Base-by-base conservation (phyloP, 345 rosid species). In the Murraya paniculata region DNA sequence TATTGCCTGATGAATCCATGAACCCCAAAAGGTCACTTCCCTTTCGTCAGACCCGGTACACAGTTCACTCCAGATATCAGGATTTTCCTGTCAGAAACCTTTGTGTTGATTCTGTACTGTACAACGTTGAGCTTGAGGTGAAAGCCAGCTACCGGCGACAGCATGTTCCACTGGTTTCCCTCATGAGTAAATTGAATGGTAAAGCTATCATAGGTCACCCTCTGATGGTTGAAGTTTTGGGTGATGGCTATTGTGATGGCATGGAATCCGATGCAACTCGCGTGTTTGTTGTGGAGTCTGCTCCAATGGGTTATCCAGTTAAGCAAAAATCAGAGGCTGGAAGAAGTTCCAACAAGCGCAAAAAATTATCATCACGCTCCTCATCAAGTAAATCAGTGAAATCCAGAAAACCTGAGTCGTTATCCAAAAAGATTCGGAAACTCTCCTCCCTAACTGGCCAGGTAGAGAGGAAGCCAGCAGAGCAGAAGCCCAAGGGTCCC, bases 161-260 rank as follows among this genome's bases (percentile, higher is more conserved):
- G 22, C 87, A 89, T 81, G 99, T 94, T 78, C 99, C 98, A 0
- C 68, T 96, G 79, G 93, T 96, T 77, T 96, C 99, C 55, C 94
- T 92, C 10, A 90, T 88, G 94, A 94, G 98, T 83, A 87, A 90
- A 83, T 76, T 88, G 84, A 89, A 90, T 72, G 90, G 98, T 30
- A 89, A 90, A 87, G 94, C 98, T 76, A 92, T 96, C 73, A 79
- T 90, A 45, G 99, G 99, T 30, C 98, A 91, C 76, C 98, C 98
- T 77, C 72, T 96, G 62, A 78, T 88, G 0, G 88, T 96, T 14
- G 91, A 90, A 82, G 83, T 72, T 62, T 73, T 92, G 77, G 86
- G 60, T 6, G 87, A 87, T 79, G 85, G 76, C 55, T 79, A 83
- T 69, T 75, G 67, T 67, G 84, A 82, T 78, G 81, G 79, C 60